Base-by-base conservation (phyloP, 257 asterid species). In the Lantana camara region DNA sequence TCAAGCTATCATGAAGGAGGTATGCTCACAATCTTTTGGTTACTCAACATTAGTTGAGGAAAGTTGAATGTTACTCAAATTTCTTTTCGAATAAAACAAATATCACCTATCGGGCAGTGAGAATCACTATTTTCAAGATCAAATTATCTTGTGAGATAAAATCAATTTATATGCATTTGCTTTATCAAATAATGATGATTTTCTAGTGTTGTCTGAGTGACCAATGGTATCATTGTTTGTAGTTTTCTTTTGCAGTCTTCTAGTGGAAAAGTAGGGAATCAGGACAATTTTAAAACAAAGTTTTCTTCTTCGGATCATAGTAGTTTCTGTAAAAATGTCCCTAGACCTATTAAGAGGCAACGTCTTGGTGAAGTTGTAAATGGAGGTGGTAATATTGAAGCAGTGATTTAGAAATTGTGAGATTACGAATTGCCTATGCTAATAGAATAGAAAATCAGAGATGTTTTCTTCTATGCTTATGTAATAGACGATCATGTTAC, bases 1-100 rank as follows among this genome's bases (percentile, higher is more conserved):
- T 78, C 99, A 91, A 82, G 82, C 73, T 73, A 71, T 80, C 76
- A 68, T 94, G 96, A 91, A 90, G 80, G 92, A 94, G 99, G 99
- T 94, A 90, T 75, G 29, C 23, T 42, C 40, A 16, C 17, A 56
- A 30, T 35, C 70, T 65, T 45, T 48, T 59, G 54, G 42, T 60
- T 62, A 40, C 67, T 66, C 64, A 51, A 44, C 66, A 24, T 44
- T 29, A 12, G 47, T 53, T 63, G 58, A 37, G 42, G n/a, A n/a
- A n/a, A n/a, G n/a, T n/a, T n/a, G n/a, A n/a, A n/a, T 21, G 54
- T 72, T 50, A 22, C 24, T 2, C 34, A 38, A 24, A n/a, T 11
- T 41, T 24, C 24, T 51, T 44, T 35, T 75, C 54, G 44, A 61
- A 30, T 57, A 50, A 17, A 59, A 61, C 47, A 60, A 62, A 49